Evolutionary conservation across 1,284 basidiomycete genomes (phyloP), one percentile per base, ranked within the genome.

Genomic region (Apiotrichum mycotoxinovorans): DNA sequence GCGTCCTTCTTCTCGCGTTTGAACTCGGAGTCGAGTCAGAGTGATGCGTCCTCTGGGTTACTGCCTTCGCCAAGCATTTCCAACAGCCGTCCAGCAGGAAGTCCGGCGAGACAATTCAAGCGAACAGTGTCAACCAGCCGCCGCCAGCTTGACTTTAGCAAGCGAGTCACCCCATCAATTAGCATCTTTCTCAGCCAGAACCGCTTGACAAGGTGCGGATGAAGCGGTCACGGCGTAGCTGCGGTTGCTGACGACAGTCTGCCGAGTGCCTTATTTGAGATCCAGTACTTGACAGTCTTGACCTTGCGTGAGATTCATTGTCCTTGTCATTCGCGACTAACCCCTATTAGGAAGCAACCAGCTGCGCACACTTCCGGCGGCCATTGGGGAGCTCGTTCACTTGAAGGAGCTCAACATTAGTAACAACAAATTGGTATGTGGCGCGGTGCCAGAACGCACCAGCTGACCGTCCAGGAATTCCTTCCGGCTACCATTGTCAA

Each of bases 331-430:
- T 34, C n/a, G 18, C 1, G 18, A 25, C 55, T 57, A 51, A 57
- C 33, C 14, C 30, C 12, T 38, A 10, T 10, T 61, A 74, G 74
- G 69, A 1, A 60, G 64, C 26, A 78, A 78, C 48, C 54, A 68
- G 18, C 52, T 78, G 14, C 66, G 54, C 0, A 49, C 61, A 0
- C 53, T 78, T 0, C 77, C 77, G 0, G 72, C 76, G 4, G 75
- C 75, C 3, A 74, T 78, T 40, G 74, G 74, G 1, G 64, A 68
- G 20, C 62, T 78, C 8, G 41, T 52, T 11, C 62, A 74, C 42
- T 59, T 78, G 25, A 70, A 67, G 48, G 71, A 73, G 50, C 65
- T 78, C 22, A 77, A 74, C 52, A 73, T 78, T 35, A 67, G 72
- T 30, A 66, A 67, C 54, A 78, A 78, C 52, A 54, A 62, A 26